A percentile compares a stretch with the other conserved stretches of the same genome.
These are phyloP conservation scores for Yamadazyma dendronema DNA, from an alignment of 1,139 yeast genomes.

Conservation along the genomic window DNA sequence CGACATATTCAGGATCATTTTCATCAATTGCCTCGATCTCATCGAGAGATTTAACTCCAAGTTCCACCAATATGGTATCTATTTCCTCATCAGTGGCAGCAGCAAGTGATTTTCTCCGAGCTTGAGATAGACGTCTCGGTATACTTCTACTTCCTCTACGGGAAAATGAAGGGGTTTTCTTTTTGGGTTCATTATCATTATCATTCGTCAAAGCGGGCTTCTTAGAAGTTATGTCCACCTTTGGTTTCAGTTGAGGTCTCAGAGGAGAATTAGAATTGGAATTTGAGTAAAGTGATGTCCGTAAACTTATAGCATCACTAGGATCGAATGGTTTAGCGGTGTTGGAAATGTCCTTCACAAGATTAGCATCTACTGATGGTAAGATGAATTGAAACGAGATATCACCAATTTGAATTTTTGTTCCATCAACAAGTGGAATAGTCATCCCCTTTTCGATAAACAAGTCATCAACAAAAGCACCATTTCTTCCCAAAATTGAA, in stretches of 20 bases:
- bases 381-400: slow-evolving; percentile 83
- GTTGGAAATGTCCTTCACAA: slow-evolving; percentile 16
- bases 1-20: slow-evolving; percentile 34
- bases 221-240: neutral
- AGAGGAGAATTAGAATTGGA: slow-evolving; percentile 22
- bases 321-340: slow-evolving; percentile 45
- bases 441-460: slow-evolving; percentile 90
- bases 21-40: slow-evolving; percentile 37
- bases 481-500: slow-evolving; percentile 88
- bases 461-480: slow-evolving; percentile 89
- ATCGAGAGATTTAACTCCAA: slow-evolving; percentile 38
- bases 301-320: slow-evolving; percentile 51
- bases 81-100: slow-evolving; percentile 43
- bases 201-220: neutral
- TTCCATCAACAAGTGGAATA: slow-evolving; percentile 75
- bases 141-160: slow-evolving; percentile 13
- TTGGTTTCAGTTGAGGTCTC: slow-evolving; percentile 5
- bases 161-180: neutral
- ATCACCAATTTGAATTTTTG: slow-evolving; percentile 90
- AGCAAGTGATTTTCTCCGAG: slow-evolving; percentile 41
- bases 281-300: slow-evolving; percentile 40
- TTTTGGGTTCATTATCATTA: slow-evolving; percentile 9
- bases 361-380: slow-evolving; percentile 50
- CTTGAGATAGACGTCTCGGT: slow-evolving; percentile 34
- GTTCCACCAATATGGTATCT: slow-evolving; percentile 35